phyloP scores from a whole-genome alignment of 192 early-diverging fungal species.

The Umbelopsis vinacea region DNA sequence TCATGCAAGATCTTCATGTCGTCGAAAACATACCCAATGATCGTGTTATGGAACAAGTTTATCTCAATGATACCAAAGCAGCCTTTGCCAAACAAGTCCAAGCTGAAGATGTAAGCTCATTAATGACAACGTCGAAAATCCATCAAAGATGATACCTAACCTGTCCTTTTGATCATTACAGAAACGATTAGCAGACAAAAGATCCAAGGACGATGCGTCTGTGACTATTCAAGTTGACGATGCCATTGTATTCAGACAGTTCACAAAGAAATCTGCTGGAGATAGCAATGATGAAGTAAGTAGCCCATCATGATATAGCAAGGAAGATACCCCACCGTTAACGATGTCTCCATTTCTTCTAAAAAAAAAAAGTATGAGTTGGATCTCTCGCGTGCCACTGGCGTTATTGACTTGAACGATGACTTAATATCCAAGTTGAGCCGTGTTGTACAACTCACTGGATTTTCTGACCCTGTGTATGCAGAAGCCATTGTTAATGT shows the following conservation, averaged over 20 bases:
- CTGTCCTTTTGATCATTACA: neutral
- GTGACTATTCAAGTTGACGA: slow-evolving; percentile 85
- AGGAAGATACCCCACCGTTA: neutral
- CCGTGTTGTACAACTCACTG: slow-evolving; percentile 94
- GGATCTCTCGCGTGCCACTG: slow-evolving; percentile 91
- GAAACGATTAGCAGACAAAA: slow-evolving; percentile 61
- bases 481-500: slow-evolving; percentile 98
- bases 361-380: slow-evolving; percentile 66
- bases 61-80: slow-evolving; percentile 60
- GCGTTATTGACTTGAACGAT: slow-evolving; percentile 66
- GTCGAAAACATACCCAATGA: slow-evolving; percentile 65
- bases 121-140: too few relatives aligned
- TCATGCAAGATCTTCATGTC: slow-evolving; percentile 84
- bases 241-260: slow-evolving; percentile 84
- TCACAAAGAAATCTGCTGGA: slow-evolving; percentile 71
- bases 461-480: slow-evolving; percentile 98
- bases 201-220: slow-evolving; percentile 68
- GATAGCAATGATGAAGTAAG: slow-evolving; percentile 68
- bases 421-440: slow-evolving; percentile 91
- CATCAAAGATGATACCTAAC: too few relatives aligned
- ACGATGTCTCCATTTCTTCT: neutral
- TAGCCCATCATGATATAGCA: neutral
- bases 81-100: slow-evolving; percentile 69
- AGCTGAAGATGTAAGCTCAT: slow-evolving; percentile 60
- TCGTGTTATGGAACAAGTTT: slow-evolving; percentile 58